Conservation (phyloP, 2,329 filamentous ascomycete genomes). For the Colletotrichum sp. region DNA sequence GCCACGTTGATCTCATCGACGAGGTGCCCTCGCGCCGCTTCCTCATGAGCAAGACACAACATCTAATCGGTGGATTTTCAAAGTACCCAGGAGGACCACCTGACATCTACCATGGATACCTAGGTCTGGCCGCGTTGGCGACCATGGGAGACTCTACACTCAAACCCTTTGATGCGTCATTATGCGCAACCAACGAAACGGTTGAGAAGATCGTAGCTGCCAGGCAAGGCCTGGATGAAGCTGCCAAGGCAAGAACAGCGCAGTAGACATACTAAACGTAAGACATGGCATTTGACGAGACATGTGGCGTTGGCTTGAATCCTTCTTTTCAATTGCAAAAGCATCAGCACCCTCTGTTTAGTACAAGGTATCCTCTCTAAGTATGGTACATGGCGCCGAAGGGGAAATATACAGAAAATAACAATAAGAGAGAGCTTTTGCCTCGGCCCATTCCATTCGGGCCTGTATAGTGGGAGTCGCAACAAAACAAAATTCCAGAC, state of each 20-base stretch:
- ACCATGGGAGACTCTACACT: conserved; percentile 74
- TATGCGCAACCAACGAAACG: conserved; percentile 75
- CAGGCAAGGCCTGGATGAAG: conserved; percentile 40
- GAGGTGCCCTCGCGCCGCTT: conserved; percentile 71
- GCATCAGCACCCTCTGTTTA: conserved; percentile 8
- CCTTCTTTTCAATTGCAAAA: background rate
- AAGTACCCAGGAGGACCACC: conserved; percentile 72
- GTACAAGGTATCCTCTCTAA: conserved; percentile 22
- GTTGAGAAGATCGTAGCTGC: conserved; percentile 54
- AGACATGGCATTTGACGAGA: background rate
- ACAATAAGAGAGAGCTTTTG: conserved; percentile 10
- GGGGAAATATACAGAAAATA: conserved; percentile 4
- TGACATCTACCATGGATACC: conserved; percentile 87
- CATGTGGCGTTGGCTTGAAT: background rate
- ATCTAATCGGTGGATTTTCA: conserved; percentile 83
- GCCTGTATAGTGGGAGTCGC: background rate
- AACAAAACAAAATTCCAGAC: background rate
- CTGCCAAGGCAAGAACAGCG: background rate
- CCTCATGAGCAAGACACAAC: conserved; percentile 85
- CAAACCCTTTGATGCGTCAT: conserved; percentile 72
- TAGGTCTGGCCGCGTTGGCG: conserved; percentile 82
- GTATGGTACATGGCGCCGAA: conserved; percentile 18
- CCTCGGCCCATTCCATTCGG: background rate
- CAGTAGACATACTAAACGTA: background rate
- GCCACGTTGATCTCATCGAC: conserved; percentile 63